Evolutionary conservation across 2,329 filamentous ascomycete genomes (phyloP), one percentile per base, ranked within the genome.

Genomic region (Fusarium compactum): DNA sequence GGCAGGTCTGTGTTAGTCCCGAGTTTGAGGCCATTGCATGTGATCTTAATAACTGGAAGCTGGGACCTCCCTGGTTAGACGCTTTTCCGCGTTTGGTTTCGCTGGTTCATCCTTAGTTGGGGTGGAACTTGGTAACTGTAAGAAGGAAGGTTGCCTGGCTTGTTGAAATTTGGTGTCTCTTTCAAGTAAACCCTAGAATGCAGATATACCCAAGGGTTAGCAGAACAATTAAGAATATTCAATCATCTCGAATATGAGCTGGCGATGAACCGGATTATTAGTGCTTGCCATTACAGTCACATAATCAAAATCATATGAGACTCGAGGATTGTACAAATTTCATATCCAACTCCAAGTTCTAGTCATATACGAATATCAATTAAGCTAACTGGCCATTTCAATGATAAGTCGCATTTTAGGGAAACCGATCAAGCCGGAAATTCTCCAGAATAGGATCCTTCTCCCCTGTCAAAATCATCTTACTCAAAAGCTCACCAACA

Each of bases 41-140:
- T 48, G 74, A 76, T 51, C 57, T 75, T 16, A 53, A 55, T 22
- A 72, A 75, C 46, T 76, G 74, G 74, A 40, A 66, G 8, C 30
- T 76, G 20, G 67, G 68, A 0, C 48, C 71, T 14, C 73, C 71
- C 8, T 76, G 67, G 68, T 32, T 68, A 14, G 74, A 75, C 20
- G 48, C 53, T 6, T 76, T 76, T 59, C 74, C 74, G 1, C 64
- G 72, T 27, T 34, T 76, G 41, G 57, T 67, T 20, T 65, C 64
- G 25, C 60, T 71, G 11, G 43, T 71, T 1, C 69, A 71, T 41
- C 64, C 69, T 32, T 71, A 27, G 9, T 15, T 14, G 16, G 22
- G 40, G 29, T 16, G n/a, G 41, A 16, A n/a, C 10, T 43, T 11
- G 44, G 15, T 7, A 4, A 18, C 7, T 14, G n/a, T 29, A 2